These are phyloP conservation scores for Aspergillus clavatus DNA, from an alignment of 2,329 filamentous ascomycete genomes.

Conservation along the genomic window DNA sequence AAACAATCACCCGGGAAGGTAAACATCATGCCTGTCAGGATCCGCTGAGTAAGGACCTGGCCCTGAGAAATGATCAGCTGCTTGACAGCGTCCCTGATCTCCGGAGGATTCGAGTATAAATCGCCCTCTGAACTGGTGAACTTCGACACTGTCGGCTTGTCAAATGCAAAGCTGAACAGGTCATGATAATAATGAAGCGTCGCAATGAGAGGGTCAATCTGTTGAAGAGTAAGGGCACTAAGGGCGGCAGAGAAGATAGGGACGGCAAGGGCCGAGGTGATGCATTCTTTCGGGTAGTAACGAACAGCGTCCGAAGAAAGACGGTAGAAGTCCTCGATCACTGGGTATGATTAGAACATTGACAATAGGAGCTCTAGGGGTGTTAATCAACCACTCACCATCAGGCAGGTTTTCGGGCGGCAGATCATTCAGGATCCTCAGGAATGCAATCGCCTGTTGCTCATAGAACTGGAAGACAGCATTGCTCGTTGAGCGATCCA, in stretches of 20 bases:
- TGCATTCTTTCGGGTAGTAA: slow-evolving; percentile 81
- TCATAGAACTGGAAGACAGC: slow-evolving; percentile 95
- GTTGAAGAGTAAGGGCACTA: slow-evolving; percentile 80
- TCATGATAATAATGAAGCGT: slow-evolving; percentile 91
- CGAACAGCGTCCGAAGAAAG: slow-evolving; percentile 85
- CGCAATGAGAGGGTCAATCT: slow-evolving; percentile 84
- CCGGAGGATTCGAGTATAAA: slow-evolving; percentile 58
- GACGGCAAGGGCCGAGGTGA: slow-evolving; percentile 71
- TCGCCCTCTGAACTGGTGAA: slow-evolving; percentile 59
- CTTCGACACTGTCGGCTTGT: slow-evolving; percentile 56
- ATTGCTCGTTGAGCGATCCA: slow-evolving; percentile 74
- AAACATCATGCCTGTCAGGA: slow-evolving; percentile 98
- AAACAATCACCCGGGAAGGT: slow-evolving; percentile 95
- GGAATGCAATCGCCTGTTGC: slow-evolving; percentile 82
- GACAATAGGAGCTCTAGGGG: not conserved
- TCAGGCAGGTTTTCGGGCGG: slow-evolving; percentile 72
- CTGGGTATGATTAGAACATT: slow-evolving; percentile 35
- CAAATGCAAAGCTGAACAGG: slow-evolving; percentile 79
- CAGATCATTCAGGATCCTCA: slow-evolving; percentile 82
- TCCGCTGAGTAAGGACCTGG: slow-evolving; percentile 74
- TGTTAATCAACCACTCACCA: slow-evolving; percentile 42
- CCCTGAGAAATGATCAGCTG: slow-evolving; percentile 66
- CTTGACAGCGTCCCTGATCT: slow-evolving; percentile 69
- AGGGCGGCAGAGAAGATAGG: slow-evolving; percentile 84
- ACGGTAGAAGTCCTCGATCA: slow-evolving; percentile 96